These are phyloP conservation scores for Myxozyma nipponensis DNA, from an alignment of 805 yeast species.

Conservation along the genomic window DNA sequence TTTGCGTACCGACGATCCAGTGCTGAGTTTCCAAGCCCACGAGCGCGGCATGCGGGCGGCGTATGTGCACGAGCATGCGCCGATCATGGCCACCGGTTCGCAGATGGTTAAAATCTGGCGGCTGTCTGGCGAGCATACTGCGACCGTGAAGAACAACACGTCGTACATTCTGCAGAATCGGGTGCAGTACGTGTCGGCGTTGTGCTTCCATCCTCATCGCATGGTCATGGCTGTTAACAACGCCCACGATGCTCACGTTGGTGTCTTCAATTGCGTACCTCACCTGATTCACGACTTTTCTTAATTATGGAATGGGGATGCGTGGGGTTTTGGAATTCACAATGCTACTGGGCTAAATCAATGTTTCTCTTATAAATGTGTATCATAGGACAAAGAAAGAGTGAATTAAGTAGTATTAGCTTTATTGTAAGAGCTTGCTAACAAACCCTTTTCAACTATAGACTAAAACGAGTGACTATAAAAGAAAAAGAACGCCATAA, in stretches of 20 bases:
- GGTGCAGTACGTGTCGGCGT: conserved; percentile 53
- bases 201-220: conserved; percentile 87
- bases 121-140: conserved; percentile 70
- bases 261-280: conserved; percentile 46
- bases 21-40: conserved; percentile 58
- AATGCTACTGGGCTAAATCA: no score
- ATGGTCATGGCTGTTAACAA: conserved; percentile 88
- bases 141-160: conserved; percentile 51
- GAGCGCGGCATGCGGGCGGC: conserved; percentile 57
- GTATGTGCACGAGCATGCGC: conserved; percentile 94
- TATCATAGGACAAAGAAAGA: no score
- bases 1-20: conserved; percentile 66
- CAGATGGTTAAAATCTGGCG: conserved; percentile 77
- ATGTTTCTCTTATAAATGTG: background rate
- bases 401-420: no score
- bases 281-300: conserved; percentile 23
- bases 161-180: conserved; percentile 37
- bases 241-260: conserved; percentile 69
- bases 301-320: no score
- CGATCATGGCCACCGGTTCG: conserved; percentile 84
- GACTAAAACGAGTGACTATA: background rate
- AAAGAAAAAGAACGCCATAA: no score
- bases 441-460: background rate
- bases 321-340: no score
- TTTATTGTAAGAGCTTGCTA: background rate